Evolutionary conservation across 1,139 yeast species (phyloP).

Genomic region (Keqinozyma sinolaborantium): DNA sequence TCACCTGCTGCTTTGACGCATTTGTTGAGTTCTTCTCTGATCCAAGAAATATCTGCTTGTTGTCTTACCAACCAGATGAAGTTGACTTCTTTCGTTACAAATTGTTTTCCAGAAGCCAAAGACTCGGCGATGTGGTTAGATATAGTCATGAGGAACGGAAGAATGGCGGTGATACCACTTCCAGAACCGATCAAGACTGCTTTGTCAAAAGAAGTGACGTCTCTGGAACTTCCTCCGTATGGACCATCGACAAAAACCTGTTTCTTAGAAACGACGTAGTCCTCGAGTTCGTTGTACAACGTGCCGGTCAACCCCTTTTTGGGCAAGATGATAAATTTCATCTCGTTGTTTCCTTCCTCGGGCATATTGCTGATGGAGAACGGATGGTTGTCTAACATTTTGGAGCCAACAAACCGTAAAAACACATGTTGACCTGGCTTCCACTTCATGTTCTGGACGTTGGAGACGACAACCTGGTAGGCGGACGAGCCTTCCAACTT

Average conservation of each 20-base stretch:
- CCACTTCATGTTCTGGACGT: constrained; percentile 43
- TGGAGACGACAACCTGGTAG: constrained; percentile 40
- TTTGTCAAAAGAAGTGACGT: constrained; percentile 46
- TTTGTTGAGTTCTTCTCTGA: constrained; percentile 33
- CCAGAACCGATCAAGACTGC: constrained; percentile 45
- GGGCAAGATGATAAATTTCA: constrained; percentile 51
- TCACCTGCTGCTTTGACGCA: constrained; percentile 22
- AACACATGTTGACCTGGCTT: constrained; percentile 61
- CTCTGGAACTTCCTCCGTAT: constrained; percentile 57
- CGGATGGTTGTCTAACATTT: constrained; percentile 57
- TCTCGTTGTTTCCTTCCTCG: constrained; percentile 19
- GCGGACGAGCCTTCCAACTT: constrained; percentile 26
- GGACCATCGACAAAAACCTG: constrained; percentile 58
- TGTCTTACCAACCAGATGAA: constrained; percentile 50
- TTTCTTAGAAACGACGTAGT: constrained; percentile 17
- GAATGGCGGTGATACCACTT: constrained; percentile 53
- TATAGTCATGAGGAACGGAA: constrained; percentile 42
- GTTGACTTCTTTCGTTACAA: constrained; percentile 26
- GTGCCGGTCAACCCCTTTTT: constrained; percentile 47
- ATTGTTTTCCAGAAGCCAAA: constrained; percentile 8
- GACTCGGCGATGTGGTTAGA: constrained; percentile 13
- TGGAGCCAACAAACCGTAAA: constrained; percentile 45
- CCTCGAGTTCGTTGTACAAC: constrained; percentile 25
- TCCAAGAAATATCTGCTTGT: constrained; percentile 41
- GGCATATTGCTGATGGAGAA: constrained; percentile 51